Evolutionary conservation across 345 rosid species (phyloP).

Genomic region (Citrus cavaleriei): DNA sequence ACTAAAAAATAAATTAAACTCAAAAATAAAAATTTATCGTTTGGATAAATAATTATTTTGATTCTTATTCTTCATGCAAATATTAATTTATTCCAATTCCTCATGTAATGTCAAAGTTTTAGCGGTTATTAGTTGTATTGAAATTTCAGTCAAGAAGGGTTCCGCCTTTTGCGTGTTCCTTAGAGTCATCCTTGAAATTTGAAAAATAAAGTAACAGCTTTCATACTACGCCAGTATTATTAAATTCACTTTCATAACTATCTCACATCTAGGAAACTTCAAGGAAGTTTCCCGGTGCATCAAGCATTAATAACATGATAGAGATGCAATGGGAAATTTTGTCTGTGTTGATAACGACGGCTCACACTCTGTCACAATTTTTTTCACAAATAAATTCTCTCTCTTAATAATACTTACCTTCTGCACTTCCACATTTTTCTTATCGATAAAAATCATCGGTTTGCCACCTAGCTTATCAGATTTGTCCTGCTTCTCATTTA

Average conservation of each 20-base stretch:
- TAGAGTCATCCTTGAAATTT: not conserved
- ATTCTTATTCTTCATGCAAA: too few species aligned
- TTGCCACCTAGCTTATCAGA: not conserved
- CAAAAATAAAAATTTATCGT: too few species aligned
- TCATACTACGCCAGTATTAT: not conserved
- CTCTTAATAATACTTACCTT: not conserved
- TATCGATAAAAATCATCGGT: not conserved
- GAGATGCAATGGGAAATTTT: not conserved
- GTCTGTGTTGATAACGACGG: not conserved
- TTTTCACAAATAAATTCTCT: not conserved
- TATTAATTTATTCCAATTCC: too few species aligned
- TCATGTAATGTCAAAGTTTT: too few species aligned
- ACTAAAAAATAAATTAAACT: too few species aligned
- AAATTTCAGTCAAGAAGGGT: not conserved
- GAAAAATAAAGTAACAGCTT: not conserved
- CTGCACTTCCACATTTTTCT: not conserved
- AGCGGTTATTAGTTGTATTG: not conserved
- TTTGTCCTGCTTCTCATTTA: too few species aligned
- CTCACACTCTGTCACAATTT: not conserved
- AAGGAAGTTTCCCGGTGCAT: slow-evolving; percentile 23
- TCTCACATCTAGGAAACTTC: slow-evolving; percentile 28
- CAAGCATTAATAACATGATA: not conserved
- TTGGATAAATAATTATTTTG: too few species aligned
- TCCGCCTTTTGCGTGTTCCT: not conserved
- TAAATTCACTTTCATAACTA: not conserved